Evolutionary conservation across 2,329 filamentous ascomycete species (phyloP).

Genomic region (Ophiobolus disseminans): DNA sequence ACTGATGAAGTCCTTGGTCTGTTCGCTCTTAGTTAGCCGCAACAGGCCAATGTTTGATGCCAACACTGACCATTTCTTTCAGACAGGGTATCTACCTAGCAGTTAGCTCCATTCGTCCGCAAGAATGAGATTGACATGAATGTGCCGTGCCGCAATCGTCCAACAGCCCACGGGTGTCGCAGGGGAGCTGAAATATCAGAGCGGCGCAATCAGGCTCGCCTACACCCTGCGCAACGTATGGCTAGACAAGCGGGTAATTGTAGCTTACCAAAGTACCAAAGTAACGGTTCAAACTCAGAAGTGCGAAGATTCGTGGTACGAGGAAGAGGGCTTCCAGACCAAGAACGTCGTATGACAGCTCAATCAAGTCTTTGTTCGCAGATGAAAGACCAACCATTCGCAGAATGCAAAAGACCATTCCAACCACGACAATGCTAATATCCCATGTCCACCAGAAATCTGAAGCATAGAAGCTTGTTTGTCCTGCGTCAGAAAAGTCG

Average conservation of each 20-base stretch:
- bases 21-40: not conserved
- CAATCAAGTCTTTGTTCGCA: constrained; percentile 68
- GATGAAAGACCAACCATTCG: constrained; percentile 71
- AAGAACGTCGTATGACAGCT: constrained; percentile 86
- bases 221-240: not conserved
- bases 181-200: too few species aligned
- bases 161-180: too few species aligned
- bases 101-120: too few species aligned
- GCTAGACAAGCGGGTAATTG: not conserved
- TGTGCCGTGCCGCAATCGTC: not conserved
- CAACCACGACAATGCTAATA: constrained; percentile 71
- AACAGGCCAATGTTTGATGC: constrained; percentile 8
- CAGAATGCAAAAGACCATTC: constrained; percentile 72
- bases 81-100: constrained; percentile 75
- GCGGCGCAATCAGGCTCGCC: too few species aligned
- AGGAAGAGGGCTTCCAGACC: constrained; percentile 88
- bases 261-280: constrained; percentile 74
- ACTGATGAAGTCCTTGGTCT: constrained; percentile 87
- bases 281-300: constrained; percentile 85
- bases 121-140: too few species aligned
- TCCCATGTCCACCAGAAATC: constrained; percentile 47
- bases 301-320: constrained; percentile 83
- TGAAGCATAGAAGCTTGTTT: constrained; percentile 66
- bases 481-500: constrained; percentile 82
- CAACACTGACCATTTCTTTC: constrained; percentile 76